Conservation (phyloP, 345 rosid species). For the Linum tenue region DNA sequence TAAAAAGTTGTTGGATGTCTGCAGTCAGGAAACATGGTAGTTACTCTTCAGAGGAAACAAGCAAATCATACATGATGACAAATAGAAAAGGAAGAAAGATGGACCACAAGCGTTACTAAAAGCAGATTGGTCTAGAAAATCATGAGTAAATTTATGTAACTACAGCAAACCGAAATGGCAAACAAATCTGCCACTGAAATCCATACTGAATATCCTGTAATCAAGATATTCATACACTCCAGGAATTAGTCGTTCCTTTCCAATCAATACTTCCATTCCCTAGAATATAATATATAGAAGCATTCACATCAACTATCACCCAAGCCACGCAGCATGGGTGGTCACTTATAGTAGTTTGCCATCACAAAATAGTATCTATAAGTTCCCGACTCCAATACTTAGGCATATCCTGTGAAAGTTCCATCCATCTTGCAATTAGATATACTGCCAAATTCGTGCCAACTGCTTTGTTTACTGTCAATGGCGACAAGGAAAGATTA, state of each 20-base stretch:
- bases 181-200: background rate
- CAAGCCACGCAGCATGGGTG: background rate
- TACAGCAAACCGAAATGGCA: background rate
- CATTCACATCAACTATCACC: background rate
- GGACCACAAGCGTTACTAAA: background rate
- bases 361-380: background rate
- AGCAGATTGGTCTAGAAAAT: background rate
- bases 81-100: no score
- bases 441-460: no score
- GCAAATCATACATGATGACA: background rate
- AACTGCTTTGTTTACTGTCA: no score
- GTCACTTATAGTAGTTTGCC: background rate
- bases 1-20: conserved; percentile 35
- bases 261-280: background rate
- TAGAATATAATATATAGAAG: no score
- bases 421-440: background rate
- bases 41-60: background rate
- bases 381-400: no score
- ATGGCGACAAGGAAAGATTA: background rate
- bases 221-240: background rate
- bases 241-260: background rate
- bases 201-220: background rate
- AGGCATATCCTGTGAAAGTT: no score
- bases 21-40: background rate
- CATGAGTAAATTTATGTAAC: background rate